Base-by-base conservation (phyloP, 192 early-diverging fungal genomes). In the Mycoemilia scoparia region DNA sequence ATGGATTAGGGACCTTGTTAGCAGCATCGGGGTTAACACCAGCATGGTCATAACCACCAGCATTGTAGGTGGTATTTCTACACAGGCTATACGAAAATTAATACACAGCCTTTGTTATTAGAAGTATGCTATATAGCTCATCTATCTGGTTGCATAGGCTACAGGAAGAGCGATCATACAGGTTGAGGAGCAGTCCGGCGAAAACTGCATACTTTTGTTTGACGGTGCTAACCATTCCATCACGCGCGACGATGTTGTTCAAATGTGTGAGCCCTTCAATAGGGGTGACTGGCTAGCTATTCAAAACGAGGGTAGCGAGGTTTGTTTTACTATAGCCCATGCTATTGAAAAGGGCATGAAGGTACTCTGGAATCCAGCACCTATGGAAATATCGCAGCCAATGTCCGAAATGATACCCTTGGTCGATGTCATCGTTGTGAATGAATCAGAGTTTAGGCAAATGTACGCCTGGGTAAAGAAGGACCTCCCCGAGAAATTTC, bases 81-180 rank as follows among this genome's bases (percentile, higher is more conserved):
- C n/a, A n/a, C n/a, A n/a, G n/a, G n/a, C n/a, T n/a, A n/a, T n/a
- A n/a, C n/a, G n/a, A n/a, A n/a, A n/a, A n/a, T n/a, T n/a, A n/a
- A n/a, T n/a, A n/a, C n/a, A n/a, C n/a, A n/a, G n/a, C n/a, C n/a
- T n/a, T n/a, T n/a, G n/a, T n/a, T n/a, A n/a, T n/a, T n/a, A n/a
- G n/a, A n/a, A n/a, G n/a, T n/a, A n/a, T n/a, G n/a, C n/a, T n/a
- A n/a, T n/a, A n/a, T n/a, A n/a, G n/a, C n/a, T 88, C 7, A 39
- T 45, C 3, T 46, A 77, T 0, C 47, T 72, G 8, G 47, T 58
- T n/a, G 47, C 66, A 14, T 39, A 62, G 41, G 68, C 64, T 4
- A 87, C 77, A 1, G 89, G 89, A 13, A 64, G 79, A 7, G 89
- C 86, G 7, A 67, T 90, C 16, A 88, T 90, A 34, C 86, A 95